Evolutionary conservation across 2,329 filamentous ascomycete genomes (phyloP).

Genomic region (Arthrobotrys pseudoclavata): DNA sequence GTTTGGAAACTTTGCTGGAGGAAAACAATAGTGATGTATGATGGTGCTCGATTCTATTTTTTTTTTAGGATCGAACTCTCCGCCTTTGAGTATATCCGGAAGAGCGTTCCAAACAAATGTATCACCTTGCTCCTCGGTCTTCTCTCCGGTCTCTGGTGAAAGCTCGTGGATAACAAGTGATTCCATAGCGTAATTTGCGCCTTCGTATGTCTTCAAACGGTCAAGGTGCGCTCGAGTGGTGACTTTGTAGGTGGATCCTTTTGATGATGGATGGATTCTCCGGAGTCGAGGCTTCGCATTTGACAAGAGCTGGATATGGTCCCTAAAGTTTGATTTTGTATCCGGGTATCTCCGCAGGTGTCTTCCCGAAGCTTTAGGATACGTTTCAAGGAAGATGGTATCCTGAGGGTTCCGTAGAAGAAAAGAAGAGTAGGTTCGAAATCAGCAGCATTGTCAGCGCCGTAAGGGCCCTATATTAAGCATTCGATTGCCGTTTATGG

Average conservation of each 20-base stretch:
- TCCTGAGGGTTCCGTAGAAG: conserved; percentile 18
- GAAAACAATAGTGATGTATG: neutral
- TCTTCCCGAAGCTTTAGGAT: conserved; percentile 4
- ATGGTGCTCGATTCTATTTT: neutral
- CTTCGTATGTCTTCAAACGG: conserved; percentile 12
- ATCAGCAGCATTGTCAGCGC: neutral
- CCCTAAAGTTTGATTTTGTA: conserved; percentile 29
- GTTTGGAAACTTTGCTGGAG: neutral
- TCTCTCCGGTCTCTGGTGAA: conserved; percentile 5
- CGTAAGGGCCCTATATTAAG: too few species aligned
- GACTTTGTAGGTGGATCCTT: conserved; percentile 11
- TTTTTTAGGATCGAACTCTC: neutral
- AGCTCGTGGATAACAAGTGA: conserved; percentile 1
- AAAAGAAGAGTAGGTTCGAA: conserved; percentile 32
- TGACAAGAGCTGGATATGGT: conserved; percentile 27
- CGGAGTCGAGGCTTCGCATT: neutral
- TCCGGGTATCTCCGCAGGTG: conserved; percentile 8
- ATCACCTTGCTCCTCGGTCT: conserved; percentile 1
- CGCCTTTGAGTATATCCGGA: conserved; percentile 16
- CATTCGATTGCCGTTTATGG: neutral
- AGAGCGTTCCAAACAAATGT: conserved; percentile 26
- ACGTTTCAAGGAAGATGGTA: conserved; percentile 11
- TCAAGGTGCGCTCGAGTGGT: conserved; percentile 4
- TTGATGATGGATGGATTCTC: neutral
- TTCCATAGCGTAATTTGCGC: conserved; percentile 3